Evolutionary conservation across 78 protist genomes (phyloP), one percentile per base, ranked within the genome.

Genomic region (Dictyostelium firmibasis): DNA sequence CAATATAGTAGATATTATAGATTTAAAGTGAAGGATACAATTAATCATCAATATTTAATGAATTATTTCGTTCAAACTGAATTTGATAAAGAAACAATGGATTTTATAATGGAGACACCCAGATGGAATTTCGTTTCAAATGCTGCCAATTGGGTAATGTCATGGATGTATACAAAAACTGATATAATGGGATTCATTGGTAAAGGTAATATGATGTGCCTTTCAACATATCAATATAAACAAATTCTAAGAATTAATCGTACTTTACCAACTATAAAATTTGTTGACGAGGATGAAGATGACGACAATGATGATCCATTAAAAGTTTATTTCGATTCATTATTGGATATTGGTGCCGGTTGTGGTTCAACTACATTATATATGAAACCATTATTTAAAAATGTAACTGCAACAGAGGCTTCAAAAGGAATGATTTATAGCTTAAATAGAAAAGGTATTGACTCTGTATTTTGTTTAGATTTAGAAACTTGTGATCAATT

Each of bases 291-390:
- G 10, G 72, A 69, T 6, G 35, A 70, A 0, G 70, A 72, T 10
- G n/a, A 84, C 9, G 14, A 62, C 27, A 20, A 41, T 14, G 23
- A 25, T 9, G 60, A 41, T 84, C 23, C 31, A 41, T 25, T 41
- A 41, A 47, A 20, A 47, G 43, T 47, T n/a, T 83, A 31, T 9
- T 57, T 38, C 35, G 31, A 43, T 18, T 62, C 70, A 27, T 62
- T 88, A 35, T 82, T 95, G n/a, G 97, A 95, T 87, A 82, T 95
- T 60, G 97, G 97, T 43, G 84, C 95, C 0, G 97, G 97, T 0
- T 91, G 94, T 83, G 97, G 97, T 20, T 13, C 76, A 70, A 87
- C 88, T 2, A 91, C 97, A 3, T 18, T 38, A 1, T 76, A 20
- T 6, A 29, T 95, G 27, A 16, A 11, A 25, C 95, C 95, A 29